Evolutionary conservation across 257 asterid genomes (phyloP), one percentile per base, ranked within the genome.

Genomic region (Petunia axillaris): DNA sequence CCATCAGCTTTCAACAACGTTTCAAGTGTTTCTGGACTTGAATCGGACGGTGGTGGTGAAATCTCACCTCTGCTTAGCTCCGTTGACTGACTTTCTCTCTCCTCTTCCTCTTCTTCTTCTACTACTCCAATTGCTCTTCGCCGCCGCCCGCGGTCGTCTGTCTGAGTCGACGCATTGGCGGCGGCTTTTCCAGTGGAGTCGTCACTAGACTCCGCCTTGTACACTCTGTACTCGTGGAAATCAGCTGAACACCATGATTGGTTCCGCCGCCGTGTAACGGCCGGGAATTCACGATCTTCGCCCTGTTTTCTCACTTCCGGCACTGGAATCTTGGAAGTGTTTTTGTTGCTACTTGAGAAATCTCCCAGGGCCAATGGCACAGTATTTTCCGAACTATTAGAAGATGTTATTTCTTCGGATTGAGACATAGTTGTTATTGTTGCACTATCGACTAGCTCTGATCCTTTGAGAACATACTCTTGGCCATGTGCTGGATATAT

Each of bases 391-490:
- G 25, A 25, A 25, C 25, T 25, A 25, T 25, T 25, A 25, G 83
- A 63, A 37, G 79, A 83, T 41, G 80, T 77, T n/a, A 73, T 43
- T 71, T 25, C 66, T 70, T 85, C 58, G 0, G 25, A 71, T 71
- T 71, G 77, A 50, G 78, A 11, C 50, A 16, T 89, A 5, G 89
- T 83, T 74, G 86, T 85, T 62, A 89, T 73, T 76, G n/a, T 73
- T 76, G n/a, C 53, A 57, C 39, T 87, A 41, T 82, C 85, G 89
- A 80, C 81, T 65, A 91, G 76, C 85, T 89, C 92, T 38, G 98
- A 94, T 83, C 99, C 99, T 84, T 95, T 95, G 82, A 95, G 97
- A 62, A 95, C 91, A 77, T 90, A 95, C 83, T 95, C 99, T 4
- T 82, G 84, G 35, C 92, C 98, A 76, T 90, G 94, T 11, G 97